These are phyloP conservation scores for Alternaria metachromatica DNA, from an alignment of 2,329 filamentous ascomycete genomes.

Conservation along the genomic window DNA sequence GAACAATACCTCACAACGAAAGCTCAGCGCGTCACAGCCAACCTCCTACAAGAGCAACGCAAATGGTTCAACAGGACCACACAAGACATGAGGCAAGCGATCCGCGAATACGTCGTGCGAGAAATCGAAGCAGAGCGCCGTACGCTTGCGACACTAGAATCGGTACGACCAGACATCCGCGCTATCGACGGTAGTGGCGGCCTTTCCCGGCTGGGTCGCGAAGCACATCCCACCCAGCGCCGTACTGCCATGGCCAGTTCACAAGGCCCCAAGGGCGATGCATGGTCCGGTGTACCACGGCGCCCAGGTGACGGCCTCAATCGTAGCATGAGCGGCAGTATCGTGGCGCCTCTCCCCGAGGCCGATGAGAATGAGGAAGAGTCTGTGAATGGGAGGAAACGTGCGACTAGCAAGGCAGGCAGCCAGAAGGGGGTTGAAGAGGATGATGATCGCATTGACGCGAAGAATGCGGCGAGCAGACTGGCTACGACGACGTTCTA, in stretches of 20 bases:
- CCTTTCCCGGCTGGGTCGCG: constrained; percentile 85
- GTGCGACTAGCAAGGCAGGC: constrained; percentile 56
- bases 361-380: constrained; percentile 64
- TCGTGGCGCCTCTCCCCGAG: constrained; percentile 65
- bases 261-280: constrained; percentile 96
- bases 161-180: constrained; percentile 88
- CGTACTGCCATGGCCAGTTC: constrained; percentile 81
- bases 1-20: constrained; percentile 85
- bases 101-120: constrained; percentile 91
- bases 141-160: constrained; percentile 90
- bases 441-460: constrained; percentile 93
- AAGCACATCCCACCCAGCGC: constrained; percentile 78
- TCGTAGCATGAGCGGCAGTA: constrained; percentile 76
- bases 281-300: constrained; percentile 93
- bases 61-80: constrained; percentile 90
- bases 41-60: constrained; percentile 85
- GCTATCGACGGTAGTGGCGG: constrained; percentile 91
- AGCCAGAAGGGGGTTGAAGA: constrained; percentile 73
- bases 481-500: constrained; percentile 94
- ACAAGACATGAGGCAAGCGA: constrained; percentile 79
- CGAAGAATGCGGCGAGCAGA: constrained; percentile 91
- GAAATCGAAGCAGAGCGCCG: constrained; percentile 96
- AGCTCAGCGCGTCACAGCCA: constrained; percentile 86
- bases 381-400: constrained; percentile 56
- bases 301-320: constrained; percentile 75